Percentiles rank a stretch among this genome's conserved stretches.
These are phyloP conservation scores for Ceratocystis variospora DNA, from an alignment of 2,329 filamentous ascomycete genomes.

Conservation along the genomic window DNA sequence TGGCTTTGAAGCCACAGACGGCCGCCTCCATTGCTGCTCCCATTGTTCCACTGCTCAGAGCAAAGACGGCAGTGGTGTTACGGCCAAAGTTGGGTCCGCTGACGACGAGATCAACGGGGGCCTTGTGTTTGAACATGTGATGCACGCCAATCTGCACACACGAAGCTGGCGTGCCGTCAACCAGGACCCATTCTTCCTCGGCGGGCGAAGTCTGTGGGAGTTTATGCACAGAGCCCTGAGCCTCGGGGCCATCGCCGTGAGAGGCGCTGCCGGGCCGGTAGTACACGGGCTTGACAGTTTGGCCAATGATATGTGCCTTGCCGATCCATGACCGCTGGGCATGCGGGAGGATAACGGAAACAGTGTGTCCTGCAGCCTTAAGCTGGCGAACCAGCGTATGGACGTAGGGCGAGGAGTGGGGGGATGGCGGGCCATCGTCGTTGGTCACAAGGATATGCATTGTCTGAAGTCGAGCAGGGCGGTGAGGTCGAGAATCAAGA, in stretches of 20 bases:
- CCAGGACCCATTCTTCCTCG: conserved; percentile 65
- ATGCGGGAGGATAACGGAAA: conserved; percentile 83
- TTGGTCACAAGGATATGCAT: conserved; percentile 59
- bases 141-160: conserved; percentile 72
- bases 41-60: conserved; percentile 62
- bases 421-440: conserved; percentile 68
- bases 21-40: conserved; percentile 67
- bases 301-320: conserved; percentile 91
- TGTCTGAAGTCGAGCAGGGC: conserved; percentile 19
- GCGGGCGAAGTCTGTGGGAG: conserved; percentile 39
- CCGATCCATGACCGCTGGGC: conserved; percentile 95
- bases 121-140: conserved; percentile 61
- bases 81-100: conserved; percentile 73
- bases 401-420: conserved; percentile 66
- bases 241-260: conserved; percentile 27
- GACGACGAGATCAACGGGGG: conserved; percentile 61
- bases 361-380: conserved; percentile 62
- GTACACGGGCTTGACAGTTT: conserved; percentile 71
- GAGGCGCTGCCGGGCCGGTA: conserved; percentile 48
- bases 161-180: conserved; percentile 68
- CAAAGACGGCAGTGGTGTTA: conserved; percentile 69
- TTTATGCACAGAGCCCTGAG: conserved; percentile 52
- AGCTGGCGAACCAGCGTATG: conserved; percentile 59
- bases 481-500: neutral
- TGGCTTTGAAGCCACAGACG: conserved; percentile 52